Evolutionary conservation across 495 filamentous ascomycete genomes (phyloP).

Genomic region (Xylaria grammica): DNA sequence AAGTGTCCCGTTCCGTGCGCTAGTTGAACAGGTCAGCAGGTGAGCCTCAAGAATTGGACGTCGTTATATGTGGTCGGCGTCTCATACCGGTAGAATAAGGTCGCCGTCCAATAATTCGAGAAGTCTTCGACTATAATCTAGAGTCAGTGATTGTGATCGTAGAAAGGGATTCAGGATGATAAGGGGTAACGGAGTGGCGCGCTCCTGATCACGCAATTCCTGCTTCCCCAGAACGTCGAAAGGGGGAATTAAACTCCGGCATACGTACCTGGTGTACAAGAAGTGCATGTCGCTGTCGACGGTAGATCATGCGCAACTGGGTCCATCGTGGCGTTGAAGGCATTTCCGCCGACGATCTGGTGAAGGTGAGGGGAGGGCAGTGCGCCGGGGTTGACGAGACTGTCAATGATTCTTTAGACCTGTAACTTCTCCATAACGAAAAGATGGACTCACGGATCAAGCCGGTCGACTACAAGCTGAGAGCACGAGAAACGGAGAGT

Average conservation of each 20-base stretch:
- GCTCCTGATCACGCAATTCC: too few species aligned
- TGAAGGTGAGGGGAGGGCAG: slow-evolving; percentile 40
- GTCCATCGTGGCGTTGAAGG: slow-evolving; percentile 43
- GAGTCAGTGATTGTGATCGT: too few species aligned
- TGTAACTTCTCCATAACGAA: not conserved
- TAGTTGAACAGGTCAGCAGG: slow-evolving; percentile 15
- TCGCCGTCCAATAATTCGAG: slow-evolving; percentile 51
- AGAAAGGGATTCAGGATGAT: too few species aligned
- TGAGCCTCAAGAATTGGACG: not conserved
- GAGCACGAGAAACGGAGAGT: slow-evolving; percentile 52
- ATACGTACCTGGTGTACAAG: slow-evolving; percentile 38
- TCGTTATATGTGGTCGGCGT: not conserved
- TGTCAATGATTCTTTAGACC: slow-evolving; percentile 21
- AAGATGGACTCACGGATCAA: slow-evolving; percentile 43
- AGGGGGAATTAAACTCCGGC: too few species aligned
- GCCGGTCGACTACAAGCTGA: slow-evolving; percentile 50
- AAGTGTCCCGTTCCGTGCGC: slow-evolving; percentile 47
- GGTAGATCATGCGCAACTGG: slow-evolving; percentile 34
- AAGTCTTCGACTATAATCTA: too few species aligned
- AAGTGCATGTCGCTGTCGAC: slow-evolving; percentile 42
- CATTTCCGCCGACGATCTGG: slow-evolving; percentile 44
- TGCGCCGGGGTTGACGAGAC: slow-evolving; percentile 41
- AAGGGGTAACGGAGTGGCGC: too few species aligned
- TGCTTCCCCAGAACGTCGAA: too few species aligned
- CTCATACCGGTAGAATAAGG: slow-evolving; percentile 45